These are phyloP conservation scores for Mallotus japonicus DNA, from an alignment of 441 rosid genomes.

Conservation along the genomic window DNA sequence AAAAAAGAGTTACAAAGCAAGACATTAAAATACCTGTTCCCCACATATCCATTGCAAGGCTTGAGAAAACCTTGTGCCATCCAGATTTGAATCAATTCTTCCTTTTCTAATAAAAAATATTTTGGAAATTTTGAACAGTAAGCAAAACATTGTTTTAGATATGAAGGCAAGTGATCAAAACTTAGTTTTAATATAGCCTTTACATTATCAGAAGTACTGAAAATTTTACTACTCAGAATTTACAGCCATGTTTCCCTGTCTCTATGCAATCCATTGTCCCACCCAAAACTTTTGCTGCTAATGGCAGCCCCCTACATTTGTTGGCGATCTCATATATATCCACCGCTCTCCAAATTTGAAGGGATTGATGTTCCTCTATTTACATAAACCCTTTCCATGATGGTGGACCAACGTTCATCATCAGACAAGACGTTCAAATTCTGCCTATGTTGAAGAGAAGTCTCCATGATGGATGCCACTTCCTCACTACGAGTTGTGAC, in stretches of 20 bases:
- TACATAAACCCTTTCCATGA: constrained; percentile 2
- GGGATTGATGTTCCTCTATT: not conserved
- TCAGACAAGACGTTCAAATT: not conserved
- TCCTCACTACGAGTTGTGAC: not conserved
- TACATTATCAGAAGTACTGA: not conserved
- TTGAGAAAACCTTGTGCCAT: no score
- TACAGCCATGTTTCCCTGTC: constrained; percentile 21
- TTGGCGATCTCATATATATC: constrained; percentile 16
- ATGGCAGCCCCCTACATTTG: constrained; percentile 36
- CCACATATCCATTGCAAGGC: no score
- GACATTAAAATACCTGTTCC: no score
- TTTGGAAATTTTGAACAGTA: no score
- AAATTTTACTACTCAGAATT: constrained; percentile 16
- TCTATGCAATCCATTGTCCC: not conserved
- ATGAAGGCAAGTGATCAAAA: not conserved
- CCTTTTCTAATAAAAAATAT: no score
- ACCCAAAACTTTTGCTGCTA: constrained; percentile 30
- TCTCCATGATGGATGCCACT: not conserved
- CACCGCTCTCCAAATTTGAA: constrained; percentile 7
- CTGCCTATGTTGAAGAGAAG: not conserved
- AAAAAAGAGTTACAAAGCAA: no score
- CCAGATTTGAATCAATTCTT: no score
- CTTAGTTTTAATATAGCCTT: constrained; percentile 22
- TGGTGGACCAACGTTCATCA: constrained; percentile 8
- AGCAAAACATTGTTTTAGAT: no score